Conservation (phyloP, 108 stramenopile genomes). For the Poteriospumella lacustris region DNA sequence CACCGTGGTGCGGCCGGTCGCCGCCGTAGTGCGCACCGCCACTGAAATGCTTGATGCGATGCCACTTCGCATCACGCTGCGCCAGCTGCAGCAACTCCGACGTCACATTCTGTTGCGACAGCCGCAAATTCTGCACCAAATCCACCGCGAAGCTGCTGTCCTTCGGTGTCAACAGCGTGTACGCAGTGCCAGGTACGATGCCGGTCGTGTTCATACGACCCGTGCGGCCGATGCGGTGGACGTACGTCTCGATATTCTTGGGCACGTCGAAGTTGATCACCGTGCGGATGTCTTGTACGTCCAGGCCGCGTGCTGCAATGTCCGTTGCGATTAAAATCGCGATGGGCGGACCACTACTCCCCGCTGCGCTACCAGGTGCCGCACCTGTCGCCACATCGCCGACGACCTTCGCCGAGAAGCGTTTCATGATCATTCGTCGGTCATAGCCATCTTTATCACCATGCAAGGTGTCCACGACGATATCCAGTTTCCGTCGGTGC, state of each 20-base stretch:
- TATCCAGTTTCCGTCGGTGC: not conserved
- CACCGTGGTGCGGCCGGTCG: not conserved
- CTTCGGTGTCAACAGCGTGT: constrained; percentile 43
- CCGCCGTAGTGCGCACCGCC: not conserved
- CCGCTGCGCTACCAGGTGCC: too few species aligned
- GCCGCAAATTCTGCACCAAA: constrained; percentile 14
- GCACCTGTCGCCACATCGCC: too few species aligned
- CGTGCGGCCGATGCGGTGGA: constrained; percentile 25
- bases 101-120: not conserved
- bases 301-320: constrained; percentile 24
- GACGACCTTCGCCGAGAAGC: not conserved
- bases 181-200: constrained; percentile 43
- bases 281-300: constrained; percentile 26
- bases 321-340: constrained; percentile 2
- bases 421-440: not conserved
- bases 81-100: not conserved
- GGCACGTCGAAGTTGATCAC: constrained; percentile 20
- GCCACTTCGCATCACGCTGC: constrained; percentile 10
- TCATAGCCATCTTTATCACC: constrained; percentile 21
- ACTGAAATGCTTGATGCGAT: not conserved
- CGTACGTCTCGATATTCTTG: constrained; percentile 29
- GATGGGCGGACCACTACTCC: too few species aligned
- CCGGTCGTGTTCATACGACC: constrained; percentile 46
- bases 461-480: constrained; percentile 14
- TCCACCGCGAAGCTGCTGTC: constrained; percentile 22